These are phyloP conservation scores for Neurospora sp. DNA, from an alignment of 495 filamentous ascomycete genomes.

Conservation along the genomic window DNA sequence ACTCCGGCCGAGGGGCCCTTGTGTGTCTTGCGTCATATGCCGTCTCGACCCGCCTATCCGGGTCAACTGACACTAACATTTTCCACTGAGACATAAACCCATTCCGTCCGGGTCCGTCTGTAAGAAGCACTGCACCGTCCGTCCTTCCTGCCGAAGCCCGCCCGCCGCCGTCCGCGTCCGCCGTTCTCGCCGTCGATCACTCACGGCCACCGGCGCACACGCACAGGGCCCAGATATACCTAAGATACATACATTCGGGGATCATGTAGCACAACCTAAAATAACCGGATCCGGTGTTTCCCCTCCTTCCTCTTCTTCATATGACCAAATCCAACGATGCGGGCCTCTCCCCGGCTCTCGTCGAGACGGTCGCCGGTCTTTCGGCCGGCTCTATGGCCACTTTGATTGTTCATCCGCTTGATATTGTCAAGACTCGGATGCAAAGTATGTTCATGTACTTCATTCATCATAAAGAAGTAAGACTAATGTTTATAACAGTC, in stretches of 20 bases:
- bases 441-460: slow-evolving; percentile 49
- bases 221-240: background rate
- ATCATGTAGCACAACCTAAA: background rate
- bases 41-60: background rate
- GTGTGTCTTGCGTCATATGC: background rate
- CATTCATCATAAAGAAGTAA: background rate
- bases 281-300: background rate
- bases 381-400: slow-evolving; percentile 80
- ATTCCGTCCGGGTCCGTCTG: background rate
- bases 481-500: slow-evolving; percentile 13
- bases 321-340: slow-evolving; percentile 36
- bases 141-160: background rate
- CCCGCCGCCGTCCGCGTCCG: background rate
- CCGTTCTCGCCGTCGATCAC: background rate
- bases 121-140: background rate
- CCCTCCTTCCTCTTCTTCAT: slow-evolving; percentile 6
- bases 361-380: slow-evolving; percentile 87
- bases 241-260: slow-evolving; percentile 9
- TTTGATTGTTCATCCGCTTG: slow-evolving; percentile 74
- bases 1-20: background rate
- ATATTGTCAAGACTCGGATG: slow-evolving; percentile 91
- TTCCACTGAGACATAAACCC: background rate
- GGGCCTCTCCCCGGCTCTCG: slow-evolving; percentile 59
- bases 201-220: background rate
- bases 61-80: background rate